Evolutionary conservation across 805 yeast genomes (phyloP).

Genomic region (Saccharomycopsis guyanensis): DNA sequence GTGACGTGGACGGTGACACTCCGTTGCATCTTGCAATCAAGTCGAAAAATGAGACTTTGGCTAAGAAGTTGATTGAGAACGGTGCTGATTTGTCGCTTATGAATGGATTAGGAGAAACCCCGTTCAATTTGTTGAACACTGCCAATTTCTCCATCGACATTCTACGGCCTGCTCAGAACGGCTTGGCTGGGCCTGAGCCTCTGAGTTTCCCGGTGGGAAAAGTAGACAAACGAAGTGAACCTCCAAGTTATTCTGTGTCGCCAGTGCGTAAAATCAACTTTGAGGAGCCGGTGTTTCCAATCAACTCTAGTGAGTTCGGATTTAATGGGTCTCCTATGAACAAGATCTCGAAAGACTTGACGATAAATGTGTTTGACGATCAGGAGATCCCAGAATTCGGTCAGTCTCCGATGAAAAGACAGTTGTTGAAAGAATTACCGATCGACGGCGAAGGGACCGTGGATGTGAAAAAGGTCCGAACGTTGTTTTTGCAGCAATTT

Average conservation of each 20-base stretch:
- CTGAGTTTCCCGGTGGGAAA: neutral
- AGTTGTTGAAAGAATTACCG: neutral
- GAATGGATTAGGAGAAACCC: slow-evolving; percentile 26
- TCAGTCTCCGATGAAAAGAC: neutral
- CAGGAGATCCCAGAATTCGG: neutral
- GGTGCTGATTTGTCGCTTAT: slow-evolving; percentile 31
- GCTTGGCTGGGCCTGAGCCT: neutral
- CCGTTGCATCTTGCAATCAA: slow-evolving; percentile 73
- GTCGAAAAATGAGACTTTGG: slow-evolving; percentile 40
- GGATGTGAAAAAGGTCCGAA: neutral
- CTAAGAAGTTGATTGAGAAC: slow-evolving; percentile 34
- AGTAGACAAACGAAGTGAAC: neutral
- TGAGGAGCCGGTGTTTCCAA: slow-evolving; percentile 1
- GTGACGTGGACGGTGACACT: slow-evolving; percentile 78
- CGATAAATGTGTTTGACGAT: slow-evolving; percentile 5
- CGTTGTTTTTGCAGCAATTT: neutral
- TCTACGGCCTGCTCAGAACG: neutral
- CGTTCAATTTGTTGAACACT: slow-evolving; percentile 21
- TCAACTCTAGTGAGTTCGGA: neutral
- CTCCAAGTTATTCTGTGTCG: slow-evolving; percentile 1
- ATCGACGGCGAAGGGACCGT: neutral
- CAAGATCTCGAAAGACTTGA: slow-evolving; percentile 1
- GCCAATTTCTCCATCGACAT: slow-evolving; percentile 1
- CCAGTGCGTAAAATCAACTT: slow-evolving; percentile 10
- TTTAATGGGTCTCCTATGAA: slow-evolving; percentile 1